phyloP scores from a whole-genome alignment of 2,329 filamentous ascomycete genomes.

The Talaromyces sp. region DNA sequence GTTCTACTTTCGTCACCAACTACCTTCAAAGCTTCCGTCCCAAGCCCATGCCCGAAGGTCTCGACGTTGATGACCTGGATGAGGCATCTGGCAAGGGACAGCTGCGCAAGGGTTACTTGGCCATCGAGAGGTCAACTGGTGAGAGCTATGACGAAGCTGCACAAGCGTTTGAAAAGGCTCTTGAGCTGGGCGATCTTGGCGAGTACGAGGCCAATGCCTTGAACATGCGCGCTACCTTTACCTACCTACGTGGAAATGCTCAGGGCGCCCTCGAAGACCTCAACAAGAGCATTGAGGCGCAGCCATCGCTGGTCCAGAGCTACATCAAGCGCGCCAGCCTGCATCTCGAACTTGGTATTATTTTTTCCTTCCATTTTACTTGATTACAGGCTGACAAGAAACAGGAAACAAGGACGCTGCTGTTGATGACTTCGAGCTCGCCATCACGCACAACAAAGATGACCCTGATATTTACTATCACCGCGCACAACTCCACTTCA shows the following conservation, averaged over 20 bases:
- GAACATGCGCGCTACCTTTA: constrained; percentile 95
- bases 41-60: constrained; percentile 69
- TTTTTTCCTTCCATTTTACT: neutral
- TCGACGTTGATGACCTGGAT: constrained; percentile 76
- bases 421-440: constrained; percentile 78
- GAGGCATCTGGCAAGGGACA: constrained; percentile 78
- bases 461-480: constrained; percentile 99
- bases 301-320: constrained; percentile 84
- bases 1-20: constrained; percentile 94
- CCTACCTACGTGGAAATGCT: constrained; percentile 85
- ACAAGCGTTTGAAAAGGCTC: constrained; percentile 76
- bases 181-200: constrained; percentile 73
- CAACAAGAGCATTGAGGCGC: constrained; percentile 86
- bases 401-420: constrained; percentile 77
- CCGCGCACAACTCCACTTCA: constrained; percentile 96
- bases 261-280: constrained; percentile 76
- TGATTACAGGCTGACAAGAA: constrained; percentile 24
- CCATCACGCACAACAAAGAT: constrained; percentile 73
- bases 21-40: constrained; percentile 97
- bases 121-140: constrained; percentile 77
- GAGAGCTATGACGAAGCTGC: constrained; percentile 90
- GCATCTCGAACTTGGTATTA: constrained; percentile 81
- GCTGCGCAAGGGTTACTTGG: constrained; percentile 73
- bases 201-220: constrained; percentile 86
- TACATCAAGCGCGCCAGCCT: constrained; percentile 99